Evolutionary conservation across 2,329 filamentous ascomycete species (phyloP), one percentile per base, ranked within the genome.

Genomic region (Trichoderma koningii): DNA sequence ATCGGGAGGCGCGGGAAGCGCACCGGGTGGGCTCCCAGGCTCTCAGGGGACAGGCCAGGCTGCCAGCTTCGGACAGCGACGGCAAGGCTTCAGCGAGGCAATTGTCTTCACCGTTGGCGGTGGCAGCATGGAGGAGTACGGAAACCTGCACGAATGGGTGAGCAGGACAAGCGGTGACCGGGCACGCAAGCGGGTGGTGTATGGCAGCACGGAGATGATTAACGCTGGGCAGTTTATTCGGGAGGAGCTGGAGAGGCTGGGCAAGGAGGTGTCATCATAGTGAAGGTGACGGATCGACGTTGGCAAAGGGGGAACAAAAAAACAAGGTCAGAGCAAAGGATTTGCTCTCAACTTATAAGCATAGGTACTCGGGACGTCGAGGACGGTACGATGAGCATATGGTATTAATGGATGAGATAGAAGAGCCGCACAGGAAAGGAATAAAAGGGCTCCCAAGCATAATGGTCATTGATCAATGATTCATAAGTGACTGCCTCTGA

Each of bases 61-160:
- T 41, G 93, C 93, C 7, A 96, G 87, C 63, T 98, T 98, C 76
- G 95, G 94, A 1, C 94, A 98, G 77, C 82, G 93, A 66, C 83
- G 94, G 63, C 93, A 97, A 73, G 93, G 92, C 0, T 97, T 94
- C 77, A 91, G 87, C 55, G 93, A 97, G 73, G 91, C 92, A 1
- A 89, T 97, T 63, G 92, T 97, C n/a, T 97, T 97, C 74, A 94
- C 92, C 0, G 92, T 96, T 3, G 95, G 95, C 4, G 95, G 96
- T 53, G 95, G 95, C 48, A 97, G 93, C 75, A 98, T 99, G 91
- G 95, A 99, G 71, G 95, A 99, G 76, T 99, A 98, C 75, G 94
- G 93, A 21, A 99, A 99, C 77, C 76, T 99, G 75, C 92, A 97
- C 75, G 95, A 98, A 74, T 99, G 95, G 95, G 92, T 94, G 5